These are phyloP conservation scores for Penicillium riverlandense DNA, from an alignment of 495 filamentous ascomycete genomes.

Conservation along the genomic window DNA sequence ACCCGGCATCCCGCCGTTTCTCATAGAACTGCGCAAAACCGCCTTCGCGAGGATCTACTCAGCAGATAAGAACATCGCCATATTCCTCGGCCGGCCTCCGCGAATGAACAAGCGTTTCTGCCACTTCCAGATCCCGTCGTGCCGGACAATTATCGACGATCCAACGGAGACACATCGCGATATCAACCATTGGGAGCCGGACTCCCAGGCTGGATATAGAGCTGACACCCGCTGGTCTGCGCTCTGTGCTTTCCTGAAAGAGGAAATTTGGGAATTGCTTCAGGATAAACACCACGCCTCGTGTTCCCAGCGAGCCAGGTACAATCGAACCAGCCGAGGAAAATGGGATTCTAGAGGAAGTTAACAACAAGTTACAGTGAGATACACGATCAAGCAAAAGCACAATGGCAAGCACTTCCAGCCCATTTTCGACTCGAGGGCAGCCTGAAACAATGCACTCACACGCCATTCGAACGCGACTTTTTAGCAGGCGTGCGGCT, in stretches of 20 bases:
- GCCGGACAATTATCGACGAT: neutral
- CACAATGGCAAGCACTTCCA: conserved; percentile 19
- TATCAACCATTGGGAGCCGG: conserved; percentile 8
- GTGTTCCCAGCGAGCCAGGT: conserved; percentile 16
- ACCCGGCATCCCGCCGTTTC: conserved; percentile 21
- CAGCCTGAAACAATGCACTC: conserved; percentile 17
- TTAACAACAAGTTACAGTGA: conserved; percentile 2
- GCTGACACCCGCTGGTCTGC: conserved; percentile 36
- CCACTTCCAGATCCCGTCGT: conserved; percentile 28
- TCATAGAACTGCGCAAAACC: conserved; percentile 28
- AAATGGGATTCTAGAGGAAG: neutral
- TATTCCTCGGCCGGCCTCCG: conserved; percentile 38
- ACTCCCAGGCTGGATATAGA: conserved; percentile 19
- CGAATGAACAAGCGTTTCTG: conserved; percentile 36
- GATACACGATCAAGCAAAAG: conserved; percentile 19
- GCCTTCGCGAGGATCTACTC: conserved; percentile 36
- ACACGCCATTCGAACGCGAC: conserved; percentile 23
- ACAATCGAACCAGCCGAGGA: neutral
- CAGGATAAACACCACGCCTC: conserved; percentile 22
- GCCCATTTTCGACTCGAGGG: conserved; percentile 18
- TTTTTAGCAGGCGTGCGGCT: conserved; percentile 30
- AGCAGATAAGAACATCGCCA: conserved; percentile 38
- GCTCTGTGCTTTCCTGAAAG: conserved; percentile 31
- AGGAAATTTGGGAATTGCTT: conserved; percentile 31
- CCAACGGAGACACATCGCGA: neutral